phyloP scores from a whole-genome alignment of 371 early-diverging fungal genomes.

The Mucor indicus region DNA sequence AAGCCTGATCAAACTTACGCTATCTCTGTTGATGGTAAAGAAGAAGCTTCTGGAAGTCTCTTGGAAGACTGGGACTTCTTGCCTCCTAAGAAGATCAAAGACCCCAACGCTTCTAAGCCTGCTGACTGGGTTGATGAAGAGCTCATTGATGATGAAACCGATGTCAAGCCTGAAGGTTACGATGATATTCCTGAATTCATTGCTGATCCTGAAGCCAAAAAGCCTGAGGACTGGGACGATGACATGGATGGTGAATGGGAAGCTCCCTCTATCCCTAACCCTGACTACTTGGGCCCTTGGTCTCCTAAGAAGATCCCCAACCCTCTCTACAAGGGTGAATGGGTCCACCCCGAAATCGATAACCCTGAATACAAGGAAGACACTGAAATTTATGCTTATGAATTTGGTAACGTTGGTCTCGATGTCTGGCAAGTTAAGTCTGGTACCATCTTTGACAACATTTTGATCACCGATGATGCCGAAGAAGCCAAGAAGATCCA shows the following conservation, averaged over 20 bases:
- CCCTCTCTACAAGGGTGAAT: conserved; percentile 94
- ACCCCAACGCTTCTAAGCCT: conserved; percentile 90
- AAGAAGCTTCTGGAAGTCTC: conserved; percentile 67
- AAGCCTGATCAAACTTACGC: conserved; percentile 88
- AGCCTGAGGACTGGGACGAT: conserved; percentile 95
- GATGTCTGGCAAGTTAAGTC: conserved; percentile 98
- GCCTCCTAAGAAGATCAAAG: conserved; percentile 90
- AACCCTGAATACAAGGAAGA: conserved; percentile 94
- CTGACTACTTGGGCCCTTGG: conserved; percentile 86
- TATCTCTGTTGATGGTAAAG: conserved; percentile 78
- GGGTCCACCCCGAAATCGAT: conserved; percentile 86
- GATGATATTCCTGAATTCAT: conserved; percentile 80
- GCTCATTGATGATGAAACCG: conserved; percentile 83
- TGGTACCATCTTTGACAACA: conserved; percentile 91
- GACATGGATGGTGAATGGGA: conserved; percentile 89
- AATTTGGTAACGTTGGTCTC: conserved; percentile 84
- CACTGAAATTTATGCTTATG: conserved; percentile 72
- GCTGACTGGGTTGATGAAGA: conserved; percentile 93
- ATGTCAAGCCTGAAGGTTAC: conserved; percentile 86
- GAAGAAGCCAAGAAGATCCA: conserved; percentile 69
- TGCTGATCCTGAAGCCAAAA: conserved; percentile 81
- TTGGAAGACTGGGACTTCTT: conserved; percentile 87
- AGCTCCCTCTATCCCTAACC: conserved; percentile 84
- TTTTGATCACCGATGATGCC: conserved; percentile 73
- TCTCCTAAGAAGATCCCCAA: conserved; percentile 81